Evolutionary conservation across 2,329 filamentous ascomycete species (phyloP).

Genomic region (Aureobasidium lini): DNA sequence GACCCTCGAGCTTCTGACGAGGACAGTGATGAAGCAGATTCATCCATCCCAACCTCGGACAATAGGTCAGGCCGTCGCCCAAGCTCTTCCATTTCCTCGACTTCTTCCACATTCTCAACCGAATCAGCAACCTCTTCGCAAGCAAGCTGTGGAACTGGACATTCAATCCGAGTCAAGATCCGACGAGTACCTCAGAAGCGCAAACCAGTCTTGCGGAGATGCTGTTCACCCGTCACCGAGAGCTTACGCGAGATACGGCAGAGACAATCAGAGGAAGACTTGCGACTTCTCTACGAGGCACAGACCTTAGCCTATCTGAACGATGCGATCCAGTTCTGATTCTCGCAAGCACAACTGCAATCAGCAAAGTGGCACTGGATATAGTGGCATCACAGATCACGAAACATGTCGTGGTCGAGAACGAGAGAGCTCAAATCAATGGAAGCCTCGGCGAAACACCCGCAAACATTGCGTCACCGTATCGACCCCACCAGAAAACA

Average conservation of each 20-base stretch:
- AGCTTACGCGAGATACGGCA: constrained; percentile 25
- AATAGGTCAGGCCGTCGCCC: neutral
- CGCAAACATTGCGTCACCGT: neutral
- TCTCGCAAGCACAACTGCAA: neutral
- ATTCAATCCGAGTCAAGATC: neutral
- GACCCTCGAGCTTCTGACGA: neutral
- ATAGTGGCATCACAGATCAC: neutral
- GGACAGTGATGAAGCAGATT: neutral
- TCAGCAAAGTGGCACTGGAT: neutral
- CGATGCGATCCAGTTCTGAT: constrained; percentile 14
- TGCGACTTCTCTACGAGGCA: constrained; percentile 25
- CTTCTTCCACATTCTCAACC: neutral
- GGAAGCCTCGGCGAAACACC: neutral
- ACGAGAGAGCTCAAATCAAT: neutral
- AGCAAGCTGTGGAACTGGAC: neutral
- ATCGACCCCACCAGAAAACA: neutral
- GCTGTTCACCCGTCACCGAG: constrained; percentile 19
- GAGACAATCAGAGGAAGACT: constrained; percentile 23
- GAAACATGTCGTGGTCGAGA: neutral
- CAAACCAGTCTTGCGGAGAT: constrained; percentile 18
- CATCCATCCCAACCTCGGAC: neutral
- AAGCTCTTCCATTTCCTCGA: neutral
- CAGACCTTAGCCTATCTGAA: constrained; percentile 28
- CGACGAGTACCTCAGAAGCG: neutral
- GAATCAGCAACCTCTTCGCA: neutral